Evolutionary conservation across 2,329 filamentous ascomycete species (phyloP), one percentile per base, ranked within the genome.

Genomic region (Diaporthe humulicola): DNA sequence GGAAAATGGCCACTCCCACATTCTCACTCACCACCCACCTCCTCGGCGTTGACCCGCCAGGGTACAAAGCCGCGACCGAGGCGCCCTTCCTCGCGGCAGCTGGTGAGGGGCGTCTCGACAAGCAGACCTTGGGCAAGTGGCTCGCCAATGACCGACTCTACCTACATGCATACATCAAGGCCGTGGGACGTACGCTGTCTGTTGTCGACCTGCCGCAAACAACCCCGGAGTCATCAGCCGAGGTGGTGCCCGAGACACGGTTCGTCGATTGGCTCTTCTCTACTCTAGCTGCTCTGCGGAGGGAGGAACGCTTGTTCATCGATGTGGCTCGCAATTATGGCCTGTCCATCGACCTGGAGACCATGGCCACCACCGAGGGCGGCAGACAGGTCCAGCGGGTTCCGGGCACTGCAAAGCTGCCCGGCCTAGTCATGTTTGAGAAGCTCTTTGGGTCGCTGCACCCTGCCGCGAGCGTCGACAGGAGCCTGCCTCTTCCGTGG

Each of bases 121-220:
- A 90, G 66, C 79, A 85, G 0, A 83, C 86, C 1, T 85, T 95
- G 15, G 88, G 89, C 28, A 87, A 88, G 81, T 95, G 93, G 93
- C 90, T 95, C 57, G 90, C 91, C 17, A 93, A 94, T 82, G 93
- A 95, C 82, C 87, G 91, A 12, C 88, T 95, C 75, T 93, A 94
- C 83, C 91, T 93, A 45, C 91, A 93, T 77, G 89, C 90, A 69
- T 94, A 94, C 82, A 89, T 94, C 78, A 87, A 89, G 36, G 94
- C 93, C 78, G 89, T 92, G 30, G 92, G 92, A 12, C 85, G 87
- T n/a, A 83, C 94, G 10, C 88, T 95, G 38, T 86, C 89, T 45
- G 90, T 92, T 77, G 86, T 94, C 58, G 84, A 89, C 7, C 85
- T 93, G 0, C 89, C 90, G 0, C 79, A 81, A n/a, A 76, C 12